Conservation (phyloP, 1,284 basidiomycete genomes). For the Chalciporus piperatoides region DNA sequence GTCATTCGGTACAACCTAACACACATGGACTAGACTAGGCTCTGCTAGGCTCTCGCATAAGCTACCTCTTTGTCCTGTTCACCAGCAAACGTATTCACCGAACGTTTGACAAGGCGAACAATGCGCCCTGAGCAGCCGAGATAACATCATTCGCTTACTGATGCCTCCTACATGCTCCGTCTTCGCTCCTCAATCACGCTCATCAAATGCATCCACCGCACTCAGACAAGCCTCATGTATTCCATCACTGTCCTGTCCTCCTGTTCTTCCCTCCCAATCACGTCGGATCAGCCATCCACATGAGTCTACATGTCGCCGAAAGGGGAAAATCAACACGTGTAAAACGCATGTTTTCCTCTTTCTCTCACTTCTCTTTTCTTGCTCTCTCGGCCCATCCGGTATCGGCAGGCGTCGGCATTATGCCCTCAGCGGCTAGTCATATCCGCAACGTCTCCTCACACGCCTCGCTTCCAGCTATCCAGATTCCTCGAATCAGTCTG, state of each 20-base stretch:
- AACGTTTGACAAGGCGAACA: slow-evolving; percentile 9
- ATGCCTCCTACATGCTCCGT: not conserved
- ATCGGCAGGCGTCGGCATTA: slow-evolving; percentile 19
- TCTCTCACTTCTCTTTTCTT: slow-evolving; percentile 11
- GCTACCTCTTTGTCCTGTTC: not conserved
- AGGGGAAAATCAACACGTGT: slow-evolving; percentile 27
- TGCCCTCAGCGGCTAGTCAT: slow-evolving; percentile 2
- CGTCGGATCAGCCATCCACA: slow-evolving; percentile 18
- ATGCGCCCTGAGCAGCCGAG: slow-evolving; percentile 3
- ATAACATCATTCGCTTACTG: slow-evolving; percentile 8
- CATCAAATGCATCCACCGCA: slow-evolving; percentile 13
- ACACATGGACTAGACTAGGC: not conserved
- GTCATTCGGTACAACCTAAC: not conserved
- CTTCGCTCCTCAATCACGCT: slow-evolving; percentile 22
- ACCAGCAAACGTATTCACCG: not conserved
- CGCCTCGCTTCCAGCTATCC: not conserved
- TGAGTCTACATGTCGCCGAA: slow-evolving; percentile 8
- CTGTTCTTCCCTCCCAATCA: not conserved
- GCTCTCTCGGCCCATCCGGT: slow-evolving; percentile 2
- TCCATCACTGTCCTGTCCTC: slow-evolving; percentile 1
- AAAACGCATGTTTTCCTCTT: slow-evolving; percentile 23
- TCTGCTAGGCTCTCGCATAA: not conserved
- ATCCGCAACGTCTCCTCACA: slow-evolving; percentile 6
- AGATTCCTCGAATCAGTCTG: not conserved
- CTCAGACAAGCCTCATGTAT: slow-evolving; percentile 21